These are phyloP conservation scores for Adansonia grandidieri DNA, from an alignment of 441 rosid species.

Conservation along the genomic window DNA sequence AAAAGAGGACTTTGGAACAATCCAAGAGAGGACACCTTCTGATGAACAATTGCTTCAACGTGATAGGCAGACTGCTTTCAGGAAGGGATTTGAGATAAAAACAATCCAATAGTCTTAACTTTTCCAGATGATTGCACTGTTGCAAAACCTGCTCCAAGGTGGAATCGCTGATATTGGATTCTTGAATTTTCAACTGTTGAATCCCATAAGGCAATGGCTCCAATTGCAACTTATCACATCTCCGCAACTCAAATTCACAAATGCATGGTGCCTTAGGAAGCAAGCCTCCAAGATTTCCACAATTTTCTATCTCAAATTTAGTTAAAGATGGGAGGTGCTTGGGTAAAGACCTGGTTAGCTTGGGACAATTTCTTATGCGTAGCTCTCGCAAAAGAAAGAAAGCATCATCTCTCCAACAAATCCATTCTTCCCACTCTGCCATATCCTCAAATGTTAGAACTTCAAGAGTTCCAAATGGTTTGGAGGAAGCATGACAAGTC, in stretches of 20 bases:
- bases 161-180: not conserved
- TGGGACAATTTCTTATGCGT: not conserved
- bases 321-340: constrained; percentile 8
- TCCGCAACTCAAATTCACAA: no score
- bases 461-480: not conserved
- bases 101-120: not conserved
- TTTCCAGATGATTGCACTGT: not conserved
- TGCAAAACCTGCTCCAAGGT: not conserved
- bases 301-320: not conserved
- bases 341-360: not conserved
- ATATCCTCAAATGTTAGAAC: not conserved
- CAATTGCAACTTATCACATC: not conserved
- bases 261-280: not conserved
- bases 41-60: not conserved
- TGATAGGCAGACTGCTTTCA: not conserved
- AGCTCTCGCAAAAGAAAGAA: not conserved
- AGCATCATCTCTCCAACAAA: not conserved
- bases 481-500: not conserved
- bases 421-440: not conserved
- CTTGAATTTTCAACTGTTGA: not conserved
- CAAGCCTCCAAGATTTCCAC: not conserved
- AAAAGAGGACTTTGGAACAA: not conserved
- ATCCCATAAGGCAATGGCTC: not conserved
- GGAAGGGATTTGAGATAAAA: not conserved
- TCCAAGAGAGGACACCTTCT: not conserved